Percentiles rank a stretch among this genome's conserved stretches.
Evolutionary conservation across 139 green algal species (phyloP).

Genomic region (Micractinium conductrix): DNA sequence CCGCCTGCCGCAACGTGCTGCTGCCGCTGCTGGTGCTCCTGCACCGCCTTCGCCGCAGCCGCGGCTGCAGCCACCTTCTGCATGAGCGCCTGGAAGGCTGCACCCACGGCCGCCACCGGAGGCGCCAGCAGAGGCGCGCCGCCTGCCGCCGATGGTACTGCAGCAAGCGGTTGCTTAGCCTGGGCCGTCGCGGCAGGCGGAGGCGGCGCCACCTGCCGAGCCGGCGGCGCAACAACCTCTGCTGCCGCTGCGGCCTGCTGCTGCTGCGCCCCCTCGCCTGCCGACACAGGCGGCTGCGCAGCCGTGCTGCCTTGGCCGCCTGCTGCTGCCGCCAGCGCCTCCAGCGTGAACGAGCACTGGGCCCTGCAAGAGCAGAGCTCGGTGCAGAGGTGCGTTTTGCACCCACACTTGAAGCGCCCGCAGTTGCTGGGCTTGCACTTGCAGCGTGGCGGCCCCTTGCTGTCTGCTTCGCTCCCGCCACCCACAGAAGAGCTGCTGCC

Average conservation of each 20-base stretch:
- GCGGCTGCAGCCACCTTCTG: not conserved
- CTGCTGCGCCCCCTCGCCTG: not conserved
- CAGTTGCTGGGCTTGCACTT: not conserved
- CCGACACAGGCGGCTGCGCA: no score
- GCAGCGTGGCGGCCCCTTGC: not conserved
- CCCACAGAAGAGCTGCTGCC: not conserved
- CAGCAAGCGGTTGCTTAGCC: no score
- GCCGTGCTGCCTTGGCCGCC: no score
- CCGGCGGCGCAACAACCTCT: not conserved
- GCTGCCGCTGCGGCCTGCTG: not conserved
- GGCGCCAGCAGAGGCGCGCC: not conserved
- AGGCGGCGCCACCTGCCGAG: not conserved
- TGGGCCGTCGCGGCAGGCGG: no score
- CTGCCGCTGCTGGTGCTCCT: not conserved
- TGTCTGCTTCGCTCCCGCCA: not conserved
- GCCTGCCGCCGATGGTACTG: not conserved
- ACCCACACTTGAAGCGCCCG: not conserved
- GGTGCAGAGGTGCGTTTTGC: not conserved
- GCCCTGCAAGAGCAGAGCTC: not conserved
- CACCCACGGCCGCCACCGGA: not conserved
- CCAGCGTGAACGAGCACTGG: not conserved
- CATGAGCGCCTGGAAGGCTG: not conserved
- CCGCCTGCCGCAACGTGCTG: not conserved
- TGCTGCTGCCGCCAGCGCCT: not conserved
- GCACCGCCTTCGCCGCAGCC: not conserved